Conservation (phyloP, 371 early-diverging fungal genomes). For the Lichtheimia hyalospora region DNA sequence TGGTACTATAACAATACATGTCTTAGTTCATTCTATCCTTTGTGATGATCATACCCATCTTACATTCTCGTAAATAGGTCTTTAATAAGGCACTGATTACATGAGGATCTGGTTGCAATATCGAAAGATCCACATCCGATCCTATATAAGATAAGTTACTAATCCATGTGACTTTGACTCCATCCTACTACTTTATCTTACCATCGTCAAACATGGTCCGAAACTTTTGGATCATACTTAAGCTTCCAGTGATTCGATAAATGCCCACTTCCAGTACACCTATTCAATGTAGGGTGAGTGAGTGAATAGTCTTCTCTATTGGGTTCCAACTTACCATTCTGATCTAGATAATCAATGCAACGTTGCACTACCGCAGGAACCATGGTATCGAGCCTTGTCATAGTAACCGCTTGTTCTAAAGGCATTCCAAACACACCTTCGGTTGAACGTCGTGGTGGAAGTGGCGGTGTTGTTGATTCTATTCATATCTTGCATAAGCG, state of each 20-base stretch:
- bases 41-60: slow-evolving; percentile 2
- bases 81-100: slow-evolving; percentile 84
- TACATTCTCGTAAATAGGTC: slow-evolving; percentile 77
- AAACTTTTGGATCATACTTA: slow-evolving; percentile 52
- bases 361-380: slow-evolving; percentile 75
- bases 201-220: slow-evolving; percentile 53
- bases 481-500: not conserved
- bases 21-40: not conserved
- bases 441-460: slow-evolving; percentile 11
- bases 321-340: slow-evolving; percentile 22
- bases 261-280: slow-evolving; percentile 50
- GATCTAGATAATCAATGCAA: slow-evolving; percentile 81
- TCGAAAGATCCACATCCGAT: not conserved
- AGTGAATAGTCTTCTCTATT: not conserved
- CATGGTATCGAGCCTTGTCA: slow-evolving; percentile 49
- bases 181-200: slow-evolving; percentile 13
- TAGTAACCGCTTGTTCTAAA: slow-evolving; percentile 49
- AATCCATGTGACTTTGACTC: not conserved
- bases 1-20: slow-evolving; percentile 30
- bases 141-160: not conserved
- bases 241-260: slow-evolving; percentile 61
- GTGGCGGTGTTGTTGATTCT: not conserved
- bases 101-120: slow-evolving; percentile 65
- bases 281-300: not conserved
- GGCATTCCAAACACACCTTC: slow-evolving; percentile 57